Evolutionary conservation across 163 green algal species (phyloP), one percentile per base, ranked within the genome.

Genomic region (Scenedesmus sp.): DNA sequence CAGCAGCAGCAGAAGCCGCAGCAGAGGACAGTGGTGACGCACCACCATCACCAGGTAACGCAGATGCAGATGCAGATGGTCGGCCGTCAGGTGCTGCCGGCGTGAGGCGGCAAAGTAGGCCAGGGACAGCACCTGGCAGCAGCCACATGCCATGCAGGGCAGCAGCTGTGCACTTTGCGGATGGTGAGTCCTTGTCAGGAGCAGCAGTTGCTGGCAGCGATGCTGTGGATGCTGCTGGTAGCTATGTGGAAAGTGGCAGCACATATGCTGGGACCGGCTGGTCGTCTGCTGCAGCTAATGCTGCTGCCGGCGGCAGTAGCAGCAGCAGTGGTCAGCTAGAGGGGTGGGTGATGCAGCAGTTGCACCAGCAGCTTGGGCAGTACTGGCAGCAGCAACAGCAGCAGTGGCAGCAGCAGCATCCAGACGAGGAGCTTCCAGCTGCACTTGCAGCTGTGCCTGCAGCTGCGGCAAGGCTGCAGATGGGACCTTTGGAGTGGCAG

Each of bases 381-480:
- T 24, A 68, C 37, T 51, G 43, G 83, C 40, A 89, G 59, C 76
- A 61, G 83, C 59, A 89, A 37, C 76, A 61, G 10, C 59, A 81
- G 59, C 59, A 82, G 83, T 89, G 70, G 37, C 61, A 81, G 59
- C 83, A 89, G 83, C 83, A 59, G 56, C 70, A 72, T 40, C 35
- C 44, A 10, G 20, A 59, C 30, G 73, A 46, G 9, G 12, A 30
- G 73, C 73, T 51, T 13, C 35, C 73, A 49, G 33, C 73, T 44
- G 73, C 73, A 3, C 73, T 82, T 30, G 37, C 73, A 82, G 73
- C 73, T 51, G 73, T 37, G 18, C 35, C 73, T 35, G 73, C 73
- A 82, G 37, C 73, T 51, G 35, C 73, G 24, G 73, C 73, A 7
- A 30, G 35, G 18, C 73, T 44, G 35, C 33, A 46, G 37, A 13